A percentile compares a stretch with the other conserved stretches of the same genome.
Evolutionary conservation across 1,284 basidiomycete species (phyloP).

Genomic region (Irpex sp.): DNA sequence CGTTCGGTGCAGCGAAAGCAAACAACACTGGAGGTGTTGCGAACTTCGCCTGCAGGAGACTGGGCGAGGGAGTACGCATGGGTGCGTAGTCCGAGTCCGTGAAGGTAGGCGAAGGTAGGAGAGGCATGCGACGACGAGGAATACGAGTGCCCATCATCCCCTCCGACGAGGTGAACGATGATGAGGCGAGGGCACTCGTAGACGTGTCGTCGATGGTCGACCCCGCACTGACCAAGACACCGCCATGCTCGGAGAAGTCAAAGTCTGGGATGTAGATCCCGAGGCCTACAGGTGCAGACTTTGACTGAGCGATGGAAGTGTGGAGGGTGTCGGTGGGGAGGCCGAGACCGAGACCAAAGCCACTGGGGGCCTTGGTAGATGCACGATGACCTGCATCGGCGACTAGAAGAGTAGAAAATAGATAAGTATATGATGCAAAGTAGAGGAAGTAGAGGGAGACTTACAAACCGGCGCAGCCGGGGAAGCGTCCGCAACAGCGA

Average conservation of each 20-base stretch:
- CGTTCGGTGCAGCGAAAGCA: not conserved
- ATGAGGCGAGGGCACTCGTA: not conserved
- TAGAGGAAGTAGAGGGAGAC: not conserved
- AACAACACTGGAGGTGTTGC: not conserved
- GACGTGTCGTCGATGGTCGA: not conserved
- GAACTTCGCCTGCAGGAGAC: not conserved
- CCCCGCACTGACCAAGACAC: not conserved
- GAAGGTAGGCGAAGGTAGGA: not conserved
- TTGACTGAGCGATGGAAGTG: not conserved
- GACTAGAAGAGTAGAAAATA: not conserved
- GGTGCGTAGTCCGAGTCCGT: not conserved
- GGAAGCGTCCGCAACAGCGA: not conserved
- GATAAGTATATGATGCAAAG: not conserved
- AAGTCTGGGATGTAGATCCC: slow-evolving; percentile 7
- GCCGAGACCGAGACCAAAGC: slow-evolving; percentile 1
- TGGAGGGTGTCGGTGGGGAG: not conserved
- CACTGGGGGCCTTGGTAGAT: not conserved
- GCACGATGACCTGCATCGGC: not conserved
- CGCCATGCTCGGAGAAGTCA: not conserved
- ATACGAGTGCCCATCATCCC: not conserved
- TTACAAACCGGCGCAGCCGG: not conserved
- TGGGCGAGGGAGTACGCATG: slow-evolving; percentile 1
- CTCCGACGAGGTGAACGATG: not conserved
- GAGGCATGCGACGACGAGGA: not conserved
- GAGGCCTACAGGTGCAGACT: slow-evolving; percentile 2